A percentile compares a stretch with the other conserved stretches of the same genome.
Conservation (phyloP, 2,329 filamentous ascomycete species). For the Colletotrichum sp. region DNA sequence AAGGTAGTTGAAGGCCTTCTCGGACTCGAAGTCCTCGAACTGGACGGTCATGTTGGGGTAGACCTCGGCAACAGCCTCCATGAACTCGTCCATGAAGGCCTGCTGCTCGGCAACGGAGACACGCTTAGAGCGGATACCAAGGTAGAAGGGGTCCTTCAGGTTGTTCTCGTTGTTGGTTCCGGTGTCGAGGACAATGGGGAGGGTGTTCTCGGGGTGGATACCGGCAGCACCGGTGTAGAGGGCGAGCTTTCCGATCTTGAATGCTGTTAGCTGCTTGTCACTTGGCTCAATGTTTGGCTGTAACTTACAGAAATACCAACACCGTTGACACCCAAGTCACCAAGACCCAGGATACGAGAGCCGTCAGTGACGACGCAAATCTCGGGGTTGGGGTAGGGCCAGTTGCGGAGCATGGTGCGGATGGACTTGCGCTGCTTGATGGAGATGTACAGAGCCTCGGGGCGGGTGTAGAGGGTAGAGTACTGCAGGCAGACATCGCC, state of each 20-base stretch:
- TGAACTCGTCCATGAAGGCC: slow-evolving; percentile 96
- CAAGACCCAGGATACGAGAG: slow-evolving; percentile 88
- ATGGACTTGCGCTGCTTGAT: slow-evolving; percentile 94
- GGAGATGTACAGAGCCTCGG: slow-evolving; percentile 95
- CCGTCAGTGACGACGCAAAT: slow-evolving; percentile 98
- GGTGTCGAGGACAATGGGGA: slow-evolving; percentile 70
- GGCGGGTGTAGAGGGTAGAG: slow-evolving; percentile 93
- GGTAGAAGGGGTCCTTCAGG: slow-evolving; percentile 77
- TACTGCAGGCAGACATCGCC: slow-evolving; percentile 97
- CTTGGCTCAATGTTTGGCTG: neutral
- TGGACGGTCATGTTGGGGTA: slow-evolving; percentile 77
- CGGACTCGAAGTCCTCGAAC: slow-evolving; percentile 97
- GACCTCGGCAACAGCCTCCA: slow-evolving; percentile 84
- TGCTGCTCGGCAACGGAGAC: slow-evolving; percentile 79
- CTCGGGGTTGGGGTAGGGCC: slow-evolving; percentile 87
- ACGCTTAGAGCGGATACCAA: slow-evolving; percentile 86
- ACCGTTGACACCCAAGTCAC: slow-evolving; percentile 94
- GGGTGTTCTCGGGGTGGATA: slow-evolving; percentile 87
- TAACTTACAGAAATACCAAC: slow-evolving; percentile 88
- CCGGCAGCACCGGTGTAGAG: slow-evolving; percentile 96
- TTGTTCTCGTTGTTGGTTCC: slow-evolving; percentile 72
- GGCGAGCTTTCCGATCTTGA: slow-evolving; percentile 85
- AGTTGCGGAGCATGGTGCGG: slow-evolving; percentile 87
- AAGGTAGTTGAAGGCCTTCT: slow-evolving; percentile 88
- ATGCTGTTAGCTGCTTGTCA: slow-evolving; percentile 24